Percentiles rank a stretch among this genome's conserved stretches.
Conservation (phyloP, 345 rosid genomes). For the Pugionium dolabratum region DNA sequence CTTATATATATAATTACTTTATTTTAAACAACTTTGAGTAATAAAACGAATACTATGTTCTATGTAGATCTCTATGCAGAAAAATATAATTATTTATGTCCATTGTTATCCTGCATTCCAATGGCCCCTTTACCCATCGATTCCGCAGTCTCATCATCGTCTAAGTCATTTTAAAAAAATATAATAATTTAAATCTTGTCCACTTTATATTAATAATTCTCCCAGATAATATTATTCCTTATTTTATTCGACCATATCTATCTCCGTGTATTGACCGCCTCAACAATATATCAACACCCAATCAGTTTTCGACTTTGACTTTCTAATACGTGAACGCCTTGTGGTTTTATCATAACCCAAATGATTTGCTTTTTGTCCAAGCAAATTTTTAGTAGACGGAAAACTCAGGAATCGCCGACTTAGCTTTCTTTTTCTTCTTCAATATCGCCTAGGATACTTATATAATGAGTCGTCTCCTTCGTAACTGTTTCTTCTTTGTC, state of each 20-base stretch:
- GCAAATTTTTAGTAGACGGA: slow-evolving; percentile 36
- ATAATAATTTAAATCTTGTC: too few relatives aligned
- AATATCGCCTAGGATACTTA: slow-evolving; percentile 28
- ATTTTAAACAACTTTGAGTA: too few relatives aligned
- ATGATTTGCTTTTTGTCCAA: slow-evolving; percentile 44
- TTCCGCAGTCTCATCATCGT: too few relatives aligned
- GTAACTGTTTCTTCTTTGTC: slow-evolving; percentile 34
- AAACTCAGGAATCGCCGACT: slow-evolving; percentile 40
- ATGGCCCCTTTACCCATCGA: too few relatives aligned
- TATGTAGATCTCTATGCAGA: too few relatives aligned
- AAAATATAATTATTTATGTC: too few relatives aligned
- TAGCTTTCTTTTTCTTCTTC: slow-evolving; percentile 2
- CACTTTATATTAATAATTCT: too few relatives aligned
- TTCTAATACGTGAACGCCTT: background rate
- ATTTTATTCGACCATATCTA: slow-evolving; percentile 25
- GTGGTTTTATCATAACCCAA: slow-evolving; percentile 9
- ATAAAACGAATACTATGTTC: too few relatives aligned
- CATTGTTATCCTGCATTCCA: too few relatives aligned
- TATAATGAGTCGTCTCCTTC: slow-evolving; percentile 33
- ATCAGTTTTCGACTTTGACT: slow-evolving; percentile 19
- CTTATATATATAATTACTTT: too few relatives aligned
- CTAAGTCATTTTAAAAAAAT: too few relatives aligned
- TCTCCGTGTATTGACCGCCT: slow-evolving; percentile 37
- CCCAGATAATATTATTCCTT: slow-evolving; percentile 18
- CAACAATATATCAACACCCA: slow-evolving; percentile 29